Conservation (phyloP, 2,329 filamentous ascomycete genomes). For the Parafenestella ontariensis region DNA sequence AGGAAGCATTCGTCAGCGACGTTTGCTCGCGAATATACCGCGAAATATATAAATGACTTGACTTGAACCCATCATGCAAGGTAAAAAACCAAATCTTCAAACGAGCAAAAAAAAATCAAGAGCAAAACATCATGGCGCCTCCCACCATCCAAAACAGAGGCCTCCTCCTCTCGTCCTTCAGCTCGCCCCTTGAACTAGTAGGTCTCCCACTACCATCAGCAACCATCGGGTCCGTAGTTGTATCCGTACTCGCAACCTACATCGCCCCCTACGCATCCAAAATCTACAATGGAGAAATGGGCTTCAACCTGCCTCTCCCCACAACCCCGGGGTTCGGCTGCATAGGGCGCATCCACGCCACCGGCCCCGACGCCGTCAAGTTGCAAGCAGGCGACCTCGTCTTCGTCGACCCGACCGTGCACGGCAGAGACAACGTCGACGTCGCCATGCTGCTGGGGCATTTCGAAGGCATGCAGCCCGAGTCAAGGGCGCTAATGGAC, state of each 20-base stretch:
- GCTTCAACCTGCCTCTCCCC: conserved; percentile 42
- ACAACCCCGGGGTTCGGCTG: conserved; percentile 38
- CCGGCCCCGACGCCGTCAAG: conserved; percentile 44
- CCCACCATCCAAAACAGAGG: not conserved
- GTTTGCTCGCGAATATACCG: no score
- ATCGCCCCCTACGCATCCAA: conserved; percentile 50
- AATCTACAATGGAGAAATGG: conserved; percentile 41
- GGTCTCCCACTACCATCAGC: conserved; percentile 40
- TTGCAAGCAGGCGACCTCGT: conserved; percentile 49
- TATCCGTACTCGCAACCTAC: conserved; percentile 47
- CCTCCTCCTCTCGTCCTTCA: not conserved
- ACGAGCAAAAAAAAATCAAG: no score
- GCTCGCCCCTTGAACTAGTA: not conserved
- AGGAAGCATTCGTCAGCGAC: no score
- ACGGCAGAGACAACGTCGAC: not conserved
- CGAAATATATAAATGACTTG: no score
- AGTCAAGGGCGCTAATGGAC: not conserved
- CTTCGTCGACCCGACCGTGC: conserved; percentile 42
- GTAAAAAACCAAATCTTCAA: no score
- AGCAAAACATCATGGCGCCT: no score
- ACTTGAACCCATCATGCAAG: no score
- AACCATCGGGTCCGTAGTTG: conserved; percentile 46
- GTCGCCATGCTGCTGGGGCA: not conserved
- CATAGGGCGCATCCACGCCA: conserved; percentile 43
- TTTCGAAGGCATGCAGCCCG: not conserved